phyloP scores from a whole-genome alignment of 331 rosid species.

The Dryas integrifolia region DNA sequence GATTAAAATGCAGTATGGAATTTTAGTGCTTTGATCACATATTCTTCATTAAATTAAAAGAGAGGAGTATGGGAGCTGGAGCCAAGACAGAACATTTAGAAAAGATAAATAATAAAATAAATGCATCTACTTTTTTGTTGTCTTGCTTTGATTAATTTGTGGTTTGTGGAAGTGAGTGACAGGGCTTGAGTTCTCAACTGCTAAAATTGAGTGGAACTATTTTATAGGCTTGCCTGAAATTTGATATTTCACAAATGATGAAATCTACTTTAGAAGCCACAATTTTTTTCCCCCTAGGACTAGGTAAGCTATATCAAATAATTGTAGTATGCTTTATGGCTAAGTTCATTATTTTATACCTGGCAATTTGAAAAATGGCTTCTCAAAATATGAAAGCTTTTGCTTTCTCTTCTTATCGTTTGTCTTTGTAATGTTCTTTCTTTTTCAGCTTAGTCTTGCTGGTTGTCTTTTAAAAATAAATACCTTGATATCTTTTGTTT shows the following conservation, averaged over 20 bases:
- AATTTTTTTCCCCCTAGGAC: not conserved
- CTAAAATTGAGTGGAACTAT: not conserved
- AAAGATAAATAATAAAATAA: not conserved
- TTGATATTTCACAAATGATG: not conserved
- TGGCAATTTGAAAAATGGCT: not conserved
- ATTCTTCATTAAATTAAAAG: not conserved
- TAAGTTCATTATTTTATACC: not conserved
- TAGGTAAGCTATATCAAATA: not conserved
- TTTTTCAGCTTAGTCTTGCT: not conserved
- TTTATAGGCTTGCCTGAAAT: not conserved
- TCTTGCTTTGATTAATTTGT: not conserved
- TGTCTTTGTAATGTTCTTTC: not conserved
- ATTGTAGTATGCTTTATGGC: not conserved
- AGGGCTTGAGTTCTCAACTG: conserved; percentile 1
- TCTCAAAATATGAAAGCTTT: not conserved
- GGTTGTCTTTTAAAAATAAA: not conserved
- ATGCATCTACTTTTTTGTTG: not conserved
- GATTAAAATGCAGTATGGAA: conserved; percentile 1
- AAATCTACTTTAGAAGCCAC: not conserved
- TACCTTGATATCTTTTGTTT: not conserved
- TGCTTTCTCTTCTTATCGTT: not conserved
- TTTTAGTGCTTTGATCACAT: not conserved
- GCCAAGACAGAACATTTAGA: not conserved
- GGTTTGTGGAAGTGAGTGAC: not conserved
- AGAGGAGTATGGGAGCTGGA: not conserved